phyloP scores from a whole-genome alignment of 345 rosid species.

The Erucastrum elatum region DNA sequence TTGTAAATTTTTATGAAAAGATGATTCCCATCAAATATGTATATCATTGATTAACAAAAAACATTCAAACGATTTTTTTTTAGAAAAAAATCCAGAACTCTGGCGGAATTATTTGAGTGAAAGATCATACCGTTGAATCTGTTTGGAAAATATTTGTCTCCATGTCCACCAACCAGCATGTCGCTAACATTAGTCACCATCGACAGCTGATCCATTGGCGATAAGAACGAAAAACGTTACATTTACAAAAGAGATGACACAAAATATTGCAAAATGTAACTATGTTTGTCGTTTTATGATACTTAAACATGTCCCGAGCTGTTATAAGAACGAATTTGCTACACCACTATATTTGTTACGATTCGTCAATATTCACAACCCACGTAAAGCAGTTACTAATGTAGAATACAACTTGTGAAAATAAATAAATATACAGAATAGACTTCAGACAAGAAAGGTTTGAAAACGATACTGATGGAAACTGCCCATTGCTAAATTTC shows the following conservation, averaged over 20 bases:
- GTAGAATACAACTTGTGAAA: not conserved
- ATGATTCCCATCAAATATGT: not conserved
- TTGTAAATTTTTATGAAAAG: not conserved
- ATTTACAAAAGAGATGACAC: not conserved
- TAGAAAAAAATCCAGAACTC: not conserved
- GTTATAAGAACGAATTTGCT: not conserved
- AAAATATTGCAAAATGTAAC: not conserved
- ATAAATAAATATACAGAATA: too few species aligned
- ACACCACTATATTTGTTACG: not conserved
- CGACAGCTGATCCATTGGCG: not conserved
- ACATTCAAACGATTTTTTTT: too few species aligned
- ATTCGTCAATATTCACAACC: not conserved
- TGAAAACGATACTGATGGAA: slow-evolving; percentile 30
- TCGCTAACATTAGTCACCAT: slow-evolving; percentile 1
- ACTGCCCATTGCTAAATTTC: slow-evolving; percentile 12
- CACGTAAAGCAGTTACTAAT: not conserved
- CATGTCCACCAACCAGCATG: not conserved
- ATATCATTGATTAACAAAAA: not conserved
- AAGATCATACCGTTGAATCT: not conserved
- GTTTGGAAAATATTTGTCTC: not conserved
- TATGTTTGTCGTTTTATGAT: not conserved
- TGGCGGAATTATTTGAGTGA: not conserved
- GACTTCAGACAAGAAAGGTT: slow-evolving; percentile 19
- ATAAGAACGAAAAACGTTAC: not conserved
- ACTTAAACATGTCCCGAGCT: not conserved